Evolutionary conservation across 306 rosid species (phyloP).

Genomic region (Crotalaria pallida): DNA sequence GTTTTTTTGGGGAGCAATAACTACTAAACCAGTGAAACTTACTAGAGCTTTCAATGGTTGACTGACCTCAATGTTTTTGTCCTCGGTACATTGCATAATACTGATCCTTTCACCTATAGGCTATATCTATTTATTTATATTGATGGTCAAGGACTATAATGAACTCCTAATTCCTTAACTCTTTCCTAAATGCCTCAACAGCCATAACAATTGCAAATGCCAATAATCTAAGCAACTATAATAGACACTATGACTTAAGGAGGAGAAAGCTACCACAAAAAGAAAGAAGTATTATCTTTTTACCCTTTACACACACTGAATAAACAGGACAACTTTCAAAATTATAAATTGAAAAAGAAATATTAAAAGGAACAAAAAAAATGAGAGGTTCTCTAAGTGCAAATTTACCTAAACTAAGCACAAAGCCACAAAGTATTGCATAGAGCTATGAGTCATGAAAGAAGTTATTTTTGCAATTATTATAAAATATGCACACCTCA

Average conservation of each 20-base stretch:
- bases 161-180: too few relatives aligned
- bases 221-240: neutral
- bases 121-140: too few relatives aligned
- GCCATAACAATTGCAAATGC: neutral
- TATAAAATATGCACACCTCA: conserved; percentile 49
- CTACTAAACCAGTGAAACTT: too few relatives aligned
- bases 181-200: neutral
- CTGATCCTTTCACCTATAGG: too few relatives aligned
- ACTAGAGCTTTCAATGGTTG: too few relatives aligned
- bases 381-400: neutral
- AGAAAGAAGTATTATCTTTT: neutral
- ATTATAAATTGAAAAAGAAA: too few relatives aligned
- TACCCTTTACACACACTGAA: neutral
- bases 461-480: neutral
- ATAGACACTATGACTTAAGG: neutral
- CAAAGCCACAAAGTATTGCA: neutral
- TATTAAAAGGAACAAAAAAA: too few relatives aligned
- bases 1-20: too few relatives aligned
- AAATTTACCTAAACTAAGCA: neutral
- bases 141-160: too few relatives aligned
- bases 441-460: neutral
- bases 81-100: too few relatives aligned
- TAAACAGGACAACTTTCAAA: neutral
- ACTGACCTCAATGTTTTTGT: too few relatives aligned
- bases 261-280: neutral